Base-by-base conservation (phyloP, 345 rosid genomes). In the Salix viminalis region DNA sequence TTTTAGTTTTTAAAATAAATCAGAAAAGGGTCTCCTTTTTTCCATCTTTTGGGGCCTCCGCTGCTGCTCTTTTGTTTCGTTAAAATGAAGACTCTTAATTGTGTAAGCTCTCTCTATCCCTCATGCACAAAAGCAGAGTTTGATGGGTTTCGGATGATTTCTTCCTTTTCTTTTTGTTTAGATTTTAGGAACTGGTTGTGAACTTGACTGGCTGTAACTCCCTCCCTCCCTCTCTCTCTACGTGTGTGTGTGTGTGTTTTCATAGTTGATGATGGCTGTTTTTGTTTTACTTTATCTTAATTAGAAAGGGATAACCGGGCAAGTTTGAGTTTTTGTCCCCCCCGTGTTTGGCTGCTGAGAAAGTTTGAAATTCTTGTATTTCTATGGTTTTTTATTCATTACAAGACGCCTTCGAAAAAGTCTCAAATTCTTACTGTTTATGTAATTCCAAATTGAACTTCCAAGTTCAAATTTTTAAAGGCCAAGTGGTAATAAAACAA, bases 51-150 rank as follows among this genome's bases (percentile, higher is more conserved):
- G n/a, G 24, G 41, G 39, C 32, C 24, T 52, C 46, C 23, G 11
- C 36, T 66, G 30, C 52, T 61, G 65, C 64, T 69, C 44, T 56
- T 50, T 30, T 39, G 52, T 34, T 67, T 58, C 60, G 16, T 64
- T 75, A 76, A 67, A 21, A 87, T 87, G 87, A 87, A 84, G 85
- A 11, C 78, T 65, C 62, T 79, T 67, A 71, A 50, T 48, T 80
- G 36, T 73, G 88, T 87, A 82, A 84, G 86, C 54, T 72, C 77
- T 39, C 24, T 75, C 69, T 26, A 23, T 36, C 36, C 76, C 6
- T 65, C 19, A 14, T 46, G 50, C 50, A 13, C 16, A 48, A n/a
- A 58, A 18, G 26, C 61, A 48, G 64, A 39, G 24, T 36, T n/a
- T 16, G 19, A 15, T 14, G 67, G 24, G 16, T 30, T 37, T 5